Evolutionary conservation across 495 filamentous ascomycete species (phyloP), one percentile per base, ranked within the genome.

Genomic region (Penicillium daleae): DNA sequence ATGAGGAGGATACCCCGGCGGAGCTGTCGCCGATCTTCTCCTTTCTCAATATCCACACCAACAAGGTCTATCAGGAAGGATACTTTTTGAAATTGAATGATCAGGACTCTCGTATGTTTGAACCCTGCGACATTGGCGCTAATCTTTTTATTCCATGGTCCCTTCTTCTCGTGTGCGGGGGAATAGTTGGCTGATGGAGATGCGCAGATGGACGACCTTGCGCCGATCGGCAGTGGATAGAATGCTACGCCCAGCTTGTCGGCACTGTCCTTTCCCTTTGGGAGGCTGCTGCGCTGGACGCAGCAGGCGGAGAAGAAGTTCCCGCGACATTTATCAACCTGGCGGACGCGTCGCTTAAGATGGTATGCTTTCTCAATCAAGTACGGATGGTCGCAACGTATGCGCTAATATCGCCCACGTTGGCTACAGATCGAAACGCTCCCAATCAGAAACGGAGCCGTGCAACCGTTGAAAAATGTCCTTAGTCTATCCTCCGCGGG

Each of bases 71-170:
- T 72, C 92, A 97, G 49, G 95, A 99, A 77, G 95, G 95, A 15
- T 99, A 98, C 71, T 98, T 99, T 62, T 72, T 99, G 67, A 99
- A 98, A 73, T 75, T 98, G 46, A 93, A 96, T 75, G 95, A 99
- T 71, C 83, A 97, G 61, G 95, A 97, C 74, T 87, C 85, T 42
- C 86, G 93, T 97, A 83, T 57, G 90, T 84, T 29, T 1, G 4
- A 24, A 17, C 19, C 53, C 24, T 22, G 17, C 9, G 35, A 21
- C 13, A 13, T 21, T 0, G 22, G 22, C 33, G 9, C n/a, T 5
- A 9, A 27, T 31, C n/a, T 29, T 10, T 22, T 19, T 21, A 46
- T 52, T 29, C n/a, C 0, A 52, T 52, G 15, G n/a, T 10, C 26
- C 15, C 26, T 8, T 6, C n/a, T 52, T 2, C 15, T n/a, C n/a